Conservation (phyloP, 1,284 basidiomycete species). For the Leccinum glutinopallens region DNA sequence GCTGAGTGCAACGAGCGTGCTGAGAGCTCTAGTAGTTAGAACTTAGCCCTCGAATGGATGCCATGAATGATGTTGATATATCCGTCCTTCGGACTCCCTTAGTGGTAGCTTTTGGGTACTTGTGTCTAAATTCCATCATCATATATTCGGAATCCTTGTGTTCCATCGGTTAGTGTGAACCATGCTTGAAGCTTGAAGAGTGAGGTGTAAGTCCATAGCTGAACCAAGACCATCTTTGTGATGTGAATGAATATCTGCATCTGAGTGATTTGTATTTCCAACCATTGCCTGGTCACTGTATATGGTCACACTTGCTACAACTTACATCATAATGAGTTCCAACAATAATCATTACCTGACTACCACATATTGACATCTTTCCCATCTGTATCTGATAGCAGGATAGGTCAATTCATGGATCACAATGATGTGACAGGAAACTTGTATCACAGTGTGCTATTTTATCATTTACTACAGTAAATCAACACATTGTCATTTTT, state of each 20-base stretch:
- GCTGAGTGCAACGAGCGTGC: background rate
- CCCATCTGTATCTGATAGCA: background rate
- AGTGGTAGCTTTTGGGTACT: no score
- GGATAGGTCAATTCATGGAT: no score
- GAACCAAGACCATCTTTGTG: background rate
- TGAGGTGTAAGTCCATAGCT: background rate
- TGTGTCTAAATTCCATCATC: no score
- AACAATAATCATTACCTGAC: background rate
- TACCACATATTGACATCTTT: background rate
- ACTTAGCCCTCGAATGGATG: no score
- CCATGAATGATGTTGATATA: background rate
- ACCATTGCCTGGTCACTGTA: background rate
- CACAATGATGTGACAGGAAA: background rate
- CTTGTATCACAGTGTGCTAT: background rate
- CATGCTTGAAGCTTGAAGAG: background rate
- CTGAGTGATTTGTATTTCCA: background rate
- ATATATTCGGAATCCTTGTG: no score
- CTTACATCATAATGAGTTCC: no score
- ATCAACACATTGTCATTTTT: background rate
- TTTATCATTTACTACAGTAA: background rate
- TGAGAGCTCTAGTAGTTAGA: background rate
- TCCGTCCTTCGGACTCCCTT: background rate
- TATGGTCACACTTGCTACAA: background rate
- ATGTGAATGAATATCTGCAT: background rate
- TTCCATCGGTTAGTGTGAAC: no score